Evolutionary conservation across 805 yeast species (phyloP).

Genomic region (Starmera quercuum): DNA sequence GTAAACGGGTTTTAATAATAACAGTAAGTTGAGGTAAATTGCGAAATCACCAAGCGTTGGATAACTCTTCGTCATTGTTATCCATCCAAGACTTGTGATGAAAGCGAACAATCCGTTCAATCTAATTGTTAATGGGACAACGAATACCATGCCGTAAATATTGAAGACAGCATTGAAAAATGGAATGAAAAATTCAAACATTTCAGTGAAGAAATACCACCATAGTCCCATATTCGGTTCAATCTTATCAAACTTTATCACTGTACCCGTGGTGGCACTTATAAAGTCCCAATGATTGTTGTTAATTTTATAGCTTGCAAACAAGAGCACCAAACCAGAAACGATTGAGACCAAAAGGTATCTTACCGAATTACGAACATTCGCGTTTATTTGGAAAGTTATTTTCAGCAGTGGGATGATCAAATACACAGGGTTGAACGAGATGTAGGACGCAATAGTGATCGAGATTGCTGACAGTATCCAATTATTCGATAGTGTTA

Average conservation of each 20-base stretch:
- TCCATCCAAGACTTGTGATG: slow-evolving; percentile 39
- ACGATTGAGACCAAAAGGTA: slow-evolving; percentile 20
- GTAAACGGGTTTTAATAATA: slow-evolving; percentile 38
- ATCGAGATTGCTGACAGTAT: slow-evolving; percentile 42
- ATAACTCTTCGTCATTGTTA: slow-evolving; percentile 70
- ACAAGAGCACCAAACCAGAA: slow-evolving; percentile 22
- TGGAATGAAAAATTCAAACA: slow-evolving; percentile 81
- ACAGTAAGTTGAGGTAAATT: slow-evolving; percentile 38
- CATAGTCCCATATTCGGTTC: slow-evolving; percentile 91
- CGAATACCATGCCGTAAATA: slow-evolving; percentile 56
- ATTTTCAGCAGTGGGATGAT: slow-evolving; percentile 45
- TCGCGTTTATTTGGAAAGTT: slow-evolving; percentile 6
- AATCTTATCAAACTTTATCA: slow-evolving; percentile 57
- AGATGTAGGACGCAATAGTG: slow-evolving; percentile 57
- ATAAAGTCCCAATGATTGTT: slow-evolving; percentile 38
- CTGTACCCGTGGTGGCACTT: slow-evolving; percentile 47
- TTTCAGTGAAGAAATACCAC: slow-evolving; percentile 98
- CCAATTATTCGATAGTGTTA: slow-evolving; percentile 32
- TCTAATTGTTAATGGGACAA: slow-evolving; percentile 68
- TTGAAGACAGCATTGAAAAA: slow-evolving; percentile 84
- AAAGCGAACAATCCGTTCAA: slow-evolving; percentile 61
- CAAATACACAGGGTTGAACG: slow-evolving; percentile 55
- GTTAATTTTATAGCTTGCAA: slow-evolving; percentile 31
- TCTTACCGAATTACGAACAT: slow-evolving; percentile 13
- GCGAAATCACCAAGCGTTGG: slow-evolving; percentile 80